Conservation (phyloP, 202 grass and related monocot species). For the Musa balbisiana region DNA sequence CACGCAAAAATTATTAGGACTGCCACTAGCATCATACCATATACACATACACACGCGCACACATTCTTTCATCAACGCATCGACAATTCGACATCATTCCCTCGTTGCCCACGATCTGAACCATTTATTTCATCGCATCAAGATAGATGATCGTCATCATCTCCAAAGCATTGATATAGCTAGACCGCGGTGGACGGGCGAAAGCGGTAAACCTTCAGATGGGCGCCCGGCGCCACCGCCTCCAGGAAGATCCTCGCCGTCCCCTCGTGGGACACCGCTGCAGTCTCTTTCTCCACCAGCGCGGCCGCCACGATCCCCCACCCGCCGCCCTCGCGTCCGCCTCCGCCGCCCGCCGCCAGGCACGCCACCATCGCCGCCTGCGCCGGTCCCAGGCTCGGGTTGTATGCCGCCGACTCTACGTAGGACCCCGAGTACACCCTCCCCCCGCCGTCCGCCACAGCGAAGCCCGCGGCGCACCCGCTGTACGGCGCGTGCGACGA, state of each 20-base stretch:
- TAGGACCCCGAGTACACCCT: constrained; percentile 63
- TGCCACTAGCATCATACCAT: no score
- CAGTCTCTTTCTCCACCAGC: constrained; percentile 66
- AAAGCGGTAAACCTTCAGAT: constrained; percentile 68
- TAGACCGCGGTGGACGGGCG: constrained; percentile 22
- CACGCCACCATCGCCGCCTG: constrained; percentile 75
- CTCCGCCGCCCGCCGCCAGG: constrained; percentile 17
- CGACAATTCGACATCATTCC: no score
- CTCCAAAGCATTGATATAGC: no score
- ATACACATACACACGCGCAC: no score
- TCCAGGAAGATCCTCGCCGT: constrained; percentile 76
- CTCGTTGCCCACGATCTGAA: no score
- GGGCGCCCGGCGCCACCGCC: constrained; percentile 58
- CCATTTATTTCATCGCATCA: no score
- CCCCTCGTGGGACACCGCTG: constrained; percentile 59
- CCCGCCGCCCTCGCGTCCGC: background rate
- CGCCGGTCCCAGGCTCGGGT: constrained; percentile 71
- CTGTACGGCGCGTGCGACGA: constrained; percentile 74
- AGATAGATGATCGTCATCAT: no score
- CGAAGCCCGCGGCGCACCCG: constrained; percentile 59
- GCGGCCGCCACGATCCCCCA: constrained; percentile 54
- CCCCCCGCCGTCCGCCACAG: constrained; percentile 61
- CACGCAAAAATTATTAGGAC: no score
- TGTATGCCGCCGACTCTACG: constrained; percentile 76
- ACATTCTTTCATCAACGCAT: no score